Percentiles rank a stretch among this genome's conserved stretches.
These are phyloP conservation scores for Wickerhamiella infanticola DNA, from an alignment of 1,139 yeast species.

Conservation along the genomic window DNA sequence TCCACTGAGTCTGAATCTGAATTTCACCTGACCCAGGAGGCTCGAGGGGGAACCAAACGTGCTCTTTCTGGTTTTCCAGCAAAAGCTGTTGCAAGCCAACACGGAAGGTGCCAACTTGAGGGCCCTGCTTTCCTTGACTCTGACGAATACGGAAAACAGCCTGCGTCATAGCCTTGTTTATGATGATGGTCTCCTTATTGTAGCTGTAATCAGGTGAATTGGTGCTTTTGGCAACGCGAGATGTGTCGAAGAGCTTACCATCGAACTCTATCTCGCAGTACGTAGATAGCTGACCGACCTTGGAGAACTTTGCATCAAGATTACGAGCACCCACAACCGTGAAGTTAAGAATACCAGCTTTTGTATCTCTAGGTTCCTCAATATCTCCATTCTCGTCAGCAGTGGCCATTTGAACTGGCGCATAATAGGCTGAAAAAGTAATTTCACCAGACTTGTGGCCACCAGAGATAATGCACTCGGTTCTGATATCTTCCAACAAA, in stretches of 20 bases:
- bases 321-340: constrained; percentile 57
- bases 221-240: constrained; percentile 44
- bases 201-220: constrained; percentile 57
- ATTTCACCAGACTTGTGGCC: constrained; percentile 66
- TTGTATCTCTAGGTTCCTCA: constrained; percentile 80
- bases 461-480: constrained; percentile 53
- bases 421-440: constrained; percentile 52
- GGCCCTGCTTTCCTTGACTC: constrained; percentile 33
- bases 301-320: constrained; percentile 47
- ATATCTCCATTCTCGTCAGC: constrained; percentile 71
- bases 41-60: constrained; percentile 54
- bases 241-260: constrained; percentile 40
- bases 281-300: constrained; percentile 54
- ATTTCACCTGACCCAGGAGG: constrained; percentile 50
- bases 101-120: constrained; percentile 34
- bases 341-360: constrained; percentile 75
- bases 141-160: constrained; percentile 54
- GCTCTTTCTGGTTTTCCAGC: constrained; percentile 64
- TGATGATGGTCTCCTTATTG: constrained; percentile 53
- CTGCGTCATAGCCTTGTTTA: constrained; percentile 55
- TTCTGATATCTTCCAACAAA: constrained; percentile 36
- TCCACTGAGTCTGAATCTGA: constrained; percentile 59
- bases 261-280: constrained; percentile 58
- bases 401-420: constrained; percentile 66
- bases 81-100: constrained; percentile 48